These are phyloP conservation scores for Diaporthe capsici DNA, from an alignment of 2,329 filamentous ascomycete genomes.

Conservation along the genomic window DNA sequence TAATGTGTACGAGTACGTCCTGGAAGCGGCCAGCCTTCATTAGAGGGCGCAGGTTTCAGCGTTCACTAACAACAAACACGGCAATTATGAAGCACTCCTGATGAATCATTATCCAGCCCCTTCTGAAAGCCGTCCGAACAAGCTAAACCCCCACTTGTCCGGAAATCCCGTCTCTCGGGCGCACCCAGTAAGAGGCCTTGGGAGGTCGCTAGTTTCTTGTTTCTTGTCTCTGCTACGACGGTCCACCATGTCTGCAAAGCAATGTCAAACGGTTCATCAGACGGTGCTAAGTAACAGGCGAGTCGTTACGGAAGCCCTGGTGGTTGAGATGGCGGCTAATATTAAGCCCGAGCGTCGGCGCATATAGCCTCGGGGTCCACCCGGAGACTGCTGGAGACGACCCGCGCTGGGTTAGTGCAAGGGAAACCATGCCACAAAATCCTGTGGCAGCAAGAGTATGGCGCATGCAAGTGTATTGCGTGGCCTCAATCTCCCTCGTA, in stretches of 20 bases:
- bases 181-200: not conserved
- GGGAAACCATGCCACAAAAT: constrained; percentile 1
- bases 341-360: constrained; percentile 6
- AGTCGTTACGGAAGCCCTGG: constrained; percentile 7
- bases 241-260: not conserved
- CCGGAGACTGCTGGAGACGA: not conserved
- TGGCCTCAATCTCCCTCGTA: not conserved
- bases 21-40: too few relatives aligned
- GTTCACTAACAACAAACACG: not conserved
- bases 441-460: not conserved
- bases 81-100: not conserved
- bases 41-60: not conserved
- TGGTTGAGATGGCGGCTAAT: constrained; percentile 8
- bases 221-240: constrained; percentile 4
- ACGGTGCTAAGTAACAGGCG: constrained; percentile 18
- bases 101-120: not conserved
- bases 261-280: constrained; percentile 29
- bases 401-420: not conserved
- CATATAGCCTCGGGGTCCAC: constrained; percentile 15
- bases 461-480: not conserved
- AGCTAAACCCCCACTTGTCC: not conserved
- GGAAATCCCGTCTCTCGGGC: not conserved
- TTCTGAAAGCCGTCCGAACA: not conserved
- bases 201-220: not conserved
- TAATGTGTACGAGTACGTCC: not conserved